phyloP scores from a whole-genome alignment of 2,329 filamentous ascomycete species.

The Ustilaginoidea virens region DNA sequence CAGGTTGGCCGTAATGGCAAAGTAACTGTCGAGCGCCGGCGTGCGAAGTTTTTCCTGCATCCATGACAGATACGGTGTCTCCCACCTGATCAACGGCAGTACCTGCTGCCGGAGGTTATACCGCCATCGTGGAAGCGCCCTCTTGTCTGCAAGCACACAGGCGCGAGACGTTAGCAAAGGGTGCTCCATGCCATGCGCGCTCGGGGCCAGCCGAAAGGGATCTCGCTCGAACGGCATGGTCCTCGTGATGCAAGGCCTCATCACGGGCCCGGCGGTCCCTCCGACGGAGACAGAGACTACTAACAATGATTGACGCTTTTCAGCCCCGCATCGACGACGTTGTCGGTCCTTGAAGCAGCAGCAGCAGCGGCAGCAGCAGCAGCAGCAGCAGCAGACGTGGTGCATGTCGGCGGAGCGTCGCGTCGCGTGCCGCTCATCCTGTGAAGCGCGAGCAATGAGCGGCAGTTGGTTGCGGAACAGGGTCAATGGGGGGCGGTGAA shows the following conservation, averaged over 20 bases:
- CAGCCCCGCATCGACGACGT: constrained; percentile 53
- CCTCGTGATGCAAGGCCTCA: no score
- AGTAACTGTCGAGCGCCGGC: constrained; percentile 84
- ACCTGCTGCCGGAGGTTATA: constrained; percentile 68
- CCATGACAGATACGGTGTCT: constrained; percentile 85
- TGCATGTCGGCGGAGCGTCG: constrained; percentile 17
- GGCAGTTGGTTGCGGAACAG: not conserved
- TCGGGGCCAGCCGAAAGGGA: no score
- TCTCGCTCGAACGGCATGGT: no score
- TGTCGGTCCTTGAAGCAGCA: constrained; percentile 9
- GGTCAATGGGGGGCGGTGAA: constrained; percentile 3
- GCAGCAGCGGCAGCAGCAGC: no score
- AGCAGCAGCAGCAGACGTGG: no score
- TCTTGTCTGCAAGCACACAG: constrained; percentile 45
- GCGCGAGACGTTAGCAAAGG: constrained; percentile 5
- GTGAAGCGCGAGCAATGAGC: constrained; percentile 2
- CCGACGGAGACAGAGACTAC: constrained; percentile 1
- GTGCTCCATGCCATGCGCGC: no score
- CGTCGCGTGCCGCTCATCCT: constrained; percentile 18
- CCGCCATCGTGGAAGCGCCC: constrained; percentile 74
- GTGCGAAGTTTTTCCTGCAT: constrained; percentile 69
- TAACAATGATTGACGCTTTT: constrained; percentile 64
- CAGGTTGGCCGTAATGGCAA: constrained; percentile 89
- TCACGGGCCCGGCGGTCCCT: no score
- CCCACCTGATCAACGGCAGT: constrained; percentile 80